These are phyloP conservation scores for Plicaturopsis crispa DNA, from an alignment of 768 basidiomycete species.

Conservation along the genomic window DNA sequence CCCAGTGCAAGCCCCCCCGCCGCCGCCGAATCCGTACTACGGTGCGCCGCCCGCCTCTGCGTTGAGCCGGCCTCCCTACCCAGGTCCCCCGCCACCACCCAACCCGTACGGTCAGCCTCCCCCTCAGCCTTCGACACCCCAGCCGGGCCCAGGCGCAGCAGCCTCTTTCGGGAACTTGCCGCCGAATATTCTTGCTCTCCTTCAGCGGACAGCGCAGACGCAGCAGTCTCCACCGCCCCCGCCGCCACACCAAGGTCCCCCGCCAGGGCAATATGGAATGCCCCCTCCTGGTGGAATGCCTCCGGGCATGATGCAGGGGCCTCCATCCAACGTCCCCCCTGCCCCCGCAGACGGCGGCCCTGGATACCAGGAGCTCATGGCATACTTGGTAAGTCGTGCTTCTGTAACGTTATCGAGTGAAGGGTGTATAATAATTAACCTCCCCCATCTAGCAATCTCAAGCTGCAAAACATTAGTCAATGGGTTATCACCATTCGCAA, in stretches of 20 bases:
- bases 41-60: no score
- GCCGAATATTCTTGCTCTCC: conserved; percentile 60
- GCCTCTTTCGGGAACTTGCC: conserved; percentile 38
- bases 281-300: no score
- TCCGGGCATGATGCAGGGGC: no score
- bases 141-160: conserved; percentile 25
- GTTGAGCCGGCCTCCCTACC: no score
- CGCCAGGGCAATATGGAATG: conserved; percentile 12
- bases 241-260: neutral
- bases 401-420: no score
- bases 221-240: conserved; percentile 19
- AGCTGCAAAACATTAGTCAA: no score
- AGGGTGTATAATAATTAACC: no score
- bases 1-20: no score
- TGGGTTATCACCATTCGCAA: no score
- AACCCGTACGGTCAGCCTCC: conserved; percentile 14
- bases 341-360: conserved; percentile 33
- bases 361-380: conserved; percentile 61
- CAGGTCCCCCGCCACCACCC: no score
- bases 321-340: conserved; percentile 31
- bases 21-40: no score
- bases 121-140: conserved; percentile 24
- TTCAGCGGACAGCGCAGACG: conserved; percentile 58
- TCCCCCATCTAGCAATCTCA: no score
- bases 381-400: conserved; percentile 59